Conservation (phyloP, 2,329 filamentous ascomycete genomes). For the Neocatenulostroma microsporum region DNA sequence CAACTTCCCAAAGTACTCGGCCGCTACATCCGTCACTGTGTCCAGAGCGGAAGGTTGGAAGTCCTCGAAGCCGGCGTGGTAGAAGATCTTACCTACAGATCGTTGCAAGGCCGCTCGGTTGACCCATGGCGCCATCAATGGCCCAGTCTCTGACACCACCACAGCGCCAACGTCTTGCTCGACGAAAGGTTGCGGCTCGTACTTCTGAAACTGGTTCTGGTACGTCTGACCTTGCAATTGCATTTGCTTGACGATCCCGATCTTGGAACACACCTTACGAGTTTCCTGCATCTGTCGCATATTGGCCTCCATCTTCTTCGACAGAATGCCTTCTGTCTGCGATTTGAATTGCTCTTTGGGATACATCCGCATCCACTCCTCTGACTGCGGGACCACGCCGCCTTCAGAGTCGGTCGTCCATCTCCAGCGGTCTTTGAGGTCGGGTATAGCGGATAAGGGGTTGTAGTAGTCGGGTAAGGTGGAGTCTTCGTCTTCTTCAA, state of each 20-base stretch:
- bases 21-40: slow-evolving; percentile 77
- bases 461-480: slow-evolving; percentile 95
- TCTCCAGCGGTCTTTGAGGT: slow-evolving; percentile 66
- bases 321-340: slow-evolving; percentile 59
- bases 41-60: slow-evolving; percentile 92
- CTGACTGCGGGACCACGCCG: slow-evolving; percentile 77
- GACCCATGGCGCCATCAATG: slow-evolving; percentile 75
- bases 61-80: slow-evolving; percentile 93
- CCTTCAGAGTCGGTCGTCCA: slow-evolving; percentile 90
- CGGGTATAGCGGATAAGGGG: slow-evolving; percentile 73
- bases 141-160: slow-evolving; percentile 79
- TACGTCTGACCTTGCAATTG: slow-evolving; percentile 86
- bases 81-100: slow-evolving; percentile 89
- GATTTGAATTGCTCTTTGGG: slow-evolving; percentile 67
- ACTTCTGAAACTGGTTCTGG: slow-evolving; percentile 96
- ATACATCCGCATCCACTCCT: slow-evolving; percentile 73
- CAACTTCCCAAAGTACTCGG: slow-evolving; percentile 82
- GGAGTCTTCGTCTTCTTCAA: slow-evolving; percentile 77
- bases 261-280: slow-evolving; percentile 89
- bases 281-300: slow-evolving; percentile 96
- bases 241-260: slow-evolving; percentile 98
- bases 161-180: slow-evolving; percentile 84
- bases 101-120: slow-evolving; percentile 80
- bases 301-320: slow-evolving; percentile 78
- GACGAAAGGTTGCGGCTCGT: slow-evolving; percentile 78